A percentile compares a stretch with the other conserved stretches of the same genome.
Evolutionary conservation across 345 rosid genomes (phyloP).

Genomic region (Nasturtium officinale): DNA sequence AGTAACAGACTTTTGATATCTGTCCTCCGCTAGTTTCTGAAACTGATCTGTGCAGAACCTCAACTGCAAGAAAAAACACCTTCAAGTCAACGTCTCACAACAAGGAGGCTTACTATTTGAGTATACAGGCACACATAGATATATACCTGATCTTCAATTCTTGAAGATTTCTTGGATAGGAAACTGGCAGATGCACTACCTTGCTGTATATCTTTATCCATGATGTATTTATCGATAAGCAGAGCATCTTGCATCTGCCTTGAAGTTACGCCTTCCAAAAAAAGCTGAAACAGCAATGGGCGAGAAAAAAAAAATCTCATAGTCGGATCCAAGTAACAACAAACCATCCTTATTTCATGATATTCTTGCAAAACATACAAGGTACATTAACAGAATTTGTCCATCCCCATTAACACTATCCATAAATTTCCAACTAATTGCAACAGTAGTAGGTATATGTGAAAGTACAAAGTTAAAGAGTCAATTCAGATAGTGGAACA

Average conservation of each 20-base stretch:
- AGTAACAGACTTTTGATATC: conserved; percentile 50
- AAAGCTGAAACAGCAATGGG: conserved; percentile 61
- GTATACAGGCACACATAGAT: conserved; percentile 5
- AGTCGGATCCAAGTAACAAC: conserved; percentile 13
- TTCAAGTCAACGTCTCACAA: conserved; percentile 14
- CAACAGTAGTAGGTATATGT: background rate
- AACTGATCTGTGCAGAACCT: conserved; percentile 65
- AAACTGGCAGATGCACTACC: conserved; percentile 68
- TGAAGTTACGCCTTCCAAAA: conserved; percentile 75
- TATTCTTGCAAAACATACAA: background rate
- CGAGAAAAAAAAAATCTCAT: conserved; percentile 32
- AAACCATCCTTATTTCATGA: conserved; percentile 7
- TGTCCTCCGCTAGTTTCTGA: conserved; percentile 74
- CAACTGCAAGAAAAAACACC: conserved; percentile 58
- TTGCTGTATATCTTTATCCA: conserved; percentile 75
- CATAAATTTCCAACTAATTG: conserved; percentile 12
- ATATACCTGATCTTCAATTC: conserved; percentile 89
- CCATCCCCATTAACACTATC: background rate
- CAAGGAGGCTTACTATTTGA: background rate
- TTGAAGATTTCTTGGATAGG: conserved; percentile 62
- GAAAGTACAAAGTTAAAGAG: background rate
- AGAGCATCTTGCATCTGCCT: conserved; percentile 73
- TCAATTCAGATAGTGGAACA: conserved; percentile 9
- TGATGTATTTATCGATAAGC: conserved; percentile 57
- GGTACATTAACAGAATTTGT: background rate